A percentile compares a stretch with the other conserved stretches of the same genome.
Evolutionary conservation across 1,284 basidiomycete species (phyloP).

Genomic region (Grifola frondosa): DNA sequence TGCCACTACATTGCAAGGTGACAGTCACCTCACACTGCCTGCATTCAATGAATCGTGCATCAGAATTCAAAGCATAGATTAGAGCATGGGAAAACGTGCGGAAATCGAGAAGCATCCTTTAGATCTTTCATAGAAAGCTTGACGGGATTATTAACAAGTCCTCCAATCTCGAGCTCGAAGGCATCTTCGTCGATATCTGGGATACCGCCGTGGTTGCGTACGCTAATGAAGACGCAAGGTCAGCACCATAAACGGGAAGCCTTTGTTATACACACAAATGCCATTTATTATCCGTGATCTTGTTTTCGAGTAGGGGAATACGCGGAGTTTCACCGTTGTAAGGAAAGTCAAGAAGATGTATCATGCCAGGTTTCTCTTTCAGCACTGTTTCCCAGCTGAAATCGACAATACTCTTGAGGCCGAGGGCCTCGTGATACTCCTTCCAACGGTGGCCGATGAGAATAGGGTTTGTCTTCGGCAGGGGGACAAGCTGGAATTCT

Average conservation of each 20-base stretch:
- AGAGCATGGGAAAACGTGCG: slow-evolving; percentile 12
- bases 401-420: slow-evolving; percentile 46
- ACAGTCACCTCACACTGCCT: slow-evolving; percentile 52
- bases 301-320: slow-evolving; percentile 42
- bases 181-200: slow-evolving; percentile 45
- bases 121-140: slow-evolving; percentile 47
- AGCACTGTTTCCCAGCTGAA: slow-evolving; percentile 54
- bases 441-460: slow-evolving; percentile 54
- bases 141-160: slow-evolving; percentile 45
- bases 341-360: slow-evolving; percentile 53
- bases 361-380: slow-evolving; percentile 52
- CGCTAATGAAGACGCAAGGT: slow-evolving; percentile 27
- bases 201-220: slow-evolving; percentile 50
- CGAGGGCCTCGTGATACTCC: slow-evolving; percentile 52
- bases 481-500: slow-evolving; percentile 52
- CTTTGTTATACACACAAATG: slow-evolving; percentile 41
- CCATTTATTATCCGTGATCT: slow-evolving; percentile 46
- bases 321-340: slow-evolving; percentile 52
- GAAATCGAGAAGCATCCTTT: slow-evolving; percentile 45
- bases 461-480: slow-evolving; percentile 53
- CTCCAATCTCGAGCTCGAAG: slow-evolving; percentile 49
- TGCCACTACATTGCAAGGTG: slow-evolving; percentile 56
- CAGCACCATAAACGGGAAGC: background rate
- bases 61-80: background rate
- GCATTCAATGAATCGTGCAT: background rate